phyloP scores from a whole-genome alignment of 352 stramenopile species.

The Phytophthora colocasiae region DNA sequence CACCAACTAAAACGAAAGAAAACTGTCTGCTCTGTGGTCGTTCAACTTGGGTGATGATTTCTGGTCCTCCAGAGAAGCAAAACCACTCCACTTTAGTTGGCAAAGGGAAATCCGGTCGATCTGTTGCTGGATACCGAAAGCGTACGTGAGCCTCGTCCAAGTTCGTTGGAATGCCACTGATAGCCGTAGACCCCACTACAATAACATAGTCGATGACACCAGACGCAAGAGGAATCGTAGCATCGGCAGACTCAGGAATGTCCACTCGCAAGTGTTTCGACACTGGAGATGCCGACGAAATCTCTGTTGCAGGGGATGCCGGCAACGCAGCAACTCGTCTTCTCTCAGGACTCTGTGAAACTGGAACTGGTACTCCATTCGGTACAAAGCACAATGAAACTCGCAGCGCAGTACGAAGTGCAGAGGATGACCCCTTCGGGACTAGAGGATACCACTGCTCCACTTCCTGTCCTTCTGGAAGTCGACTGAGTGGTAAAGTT shows the following conservation, averaged over 20 bases:
- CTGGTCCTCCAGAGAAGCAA: slow-evolving; percentile 77
- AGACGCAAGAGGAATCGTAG: slow-evolving; percentile 49
- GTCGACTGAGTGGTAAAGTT: slow-evolving; percentile 61
- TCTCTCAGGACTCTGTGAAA: slow-evolving; percentile 26
- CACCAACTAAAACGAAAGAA: slow-evolving; percentile 83
- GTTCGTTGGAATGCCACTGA: neutral
- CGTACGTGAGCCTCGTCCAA: slow-evolving; percentile 64
- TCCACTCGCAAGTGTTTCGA: slow-evolving; percentile 29
- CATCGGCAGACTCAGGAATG: slow-evolving; percentile 7
- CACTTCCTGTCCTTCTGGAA: slow-evolving; percentile 81
- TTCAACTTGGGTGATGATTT: slow-evolving; percentile 57
- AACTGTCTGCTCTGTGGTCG: slow-evolving; percentile 68
- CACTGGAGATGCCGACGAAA: slow-evolving; percentile 46
- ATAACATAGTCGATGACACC: slow-evolving; percentile 86
- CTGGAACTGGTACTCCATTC: slow-evolving; percentile 15
- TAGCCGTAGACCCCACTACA: slow-evolving; percentile 51
- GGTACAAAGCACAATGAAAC: slow-evolving; percentile 78
- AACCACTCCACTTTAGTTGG: slow-evolving; percentile 92
- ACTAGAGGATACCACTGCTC: slow-evolving; percentile 88
- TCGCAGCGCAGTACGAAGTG: slow-evolving; percentile 67
- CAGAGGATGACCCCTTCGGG: slow-evolving; percentile 50
- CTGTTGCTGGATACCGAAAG: slow-evolving; percentile 64
- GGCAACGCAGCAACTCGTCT: slow-evolving; percentile 28
- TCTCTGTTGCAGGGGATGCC: slow-evolving; percentile 32
- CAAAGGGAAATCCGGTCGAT: slow-evolving; percentile 68